Evolutionary conservation across 441 rosid species (phyloP).

Genomic region (Croton laevigatus): DNA sequence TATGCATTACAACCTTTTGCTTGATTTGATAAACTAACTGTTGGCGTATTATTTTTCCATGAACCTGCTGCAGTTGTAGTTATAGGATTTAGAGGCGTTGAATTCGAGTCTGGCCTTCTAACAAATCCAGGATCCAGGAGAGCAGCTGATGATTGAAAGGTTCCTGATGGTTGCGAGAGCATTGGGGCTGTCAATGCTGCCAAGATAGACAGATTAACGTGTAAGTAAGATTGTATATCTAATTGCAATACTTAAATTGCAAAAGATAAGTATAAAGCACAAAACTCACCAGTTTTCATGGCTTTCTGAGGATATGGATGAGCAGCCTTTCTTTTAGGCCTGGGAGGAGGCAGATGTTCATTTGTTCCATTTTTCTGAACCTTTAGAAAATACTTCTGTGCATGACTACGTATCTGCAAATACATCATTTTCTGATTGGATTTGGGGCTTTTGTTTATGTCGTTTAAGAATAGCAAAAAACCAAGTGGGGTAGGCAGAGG

Average conservation of each 20-base stretch:
- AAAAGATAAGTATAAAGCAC: background rate
- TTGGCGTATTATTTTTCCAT: slow-evolving; percentile 55
- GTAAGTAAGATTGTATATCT: background rate
- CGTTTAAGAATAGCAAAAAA: background rate
- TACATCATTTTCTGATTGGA: background rate
- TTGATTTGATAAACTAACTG: slow-evolving; percentile 46
- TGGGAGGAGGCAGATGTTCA: slow-evolving; percentile 91
- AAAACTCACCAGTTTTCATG: slow-evolving; percentile 51
- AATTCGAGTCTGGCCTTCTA: slow-evolving; percentile 55
- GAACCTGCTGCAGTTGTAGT: slow-evolving; percentile 46
- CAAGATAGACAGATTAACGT: background rate
- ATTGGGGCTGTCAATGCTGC: slow-evolving; percentile 18
- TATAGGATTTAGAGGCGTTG: slow-evolving; percentile 55
- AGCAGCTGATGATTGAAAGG: slow-evolving; percentile 56
- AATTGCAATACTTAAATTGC: background rate
- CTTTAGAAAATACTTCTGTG: slow-evolving; percentile 89
- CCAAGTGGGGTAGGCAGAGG: background rate
- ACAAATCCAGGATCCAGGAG: slow-evolving; percentile 48
- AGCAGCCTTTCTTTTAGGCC: slow-evolving; percentile 90
- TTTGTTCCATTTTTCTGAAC: slow-evolving; percentile 83
- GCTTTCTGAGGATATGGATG: slow-evolving; percentile 96
- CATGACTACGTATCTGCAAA: slow-evolving; percentile 89
- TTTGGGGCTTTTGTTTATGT: background rate
- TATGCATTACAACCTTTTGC: slow-evolving; percentile 43
- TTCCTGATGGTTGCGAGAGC: slow-evolving; percentile 47